phyloP scores from a whole-genome alignment of 2,329 filamentous ascomycete genomes.

The Corynespora cassiicola region DNA sequence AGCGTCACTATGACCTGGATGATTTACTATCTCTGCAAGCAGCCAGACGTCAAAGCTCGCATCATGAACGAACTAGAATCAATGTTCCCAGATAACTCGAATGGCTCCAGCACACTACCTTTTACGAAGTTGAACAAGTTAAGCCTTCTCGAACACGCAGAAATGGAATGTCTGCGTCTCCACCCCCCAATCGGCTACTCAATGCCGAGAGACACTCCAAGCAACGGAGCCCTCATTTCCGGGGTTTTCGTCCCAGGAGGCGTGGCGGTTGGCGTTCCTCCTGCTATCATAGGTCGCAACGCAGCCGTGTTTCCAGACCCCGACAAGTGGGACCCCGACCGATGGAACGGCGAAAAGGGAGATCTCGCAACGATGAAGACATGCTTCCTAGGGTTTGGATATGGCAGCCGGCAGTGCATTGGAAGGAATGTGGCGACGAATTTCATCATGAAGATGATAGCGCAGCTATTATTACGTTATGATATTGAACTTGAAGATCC shows the following conservation, averaged over 20 bases:
- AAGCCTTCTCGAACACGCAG: conserved; percentile 18
- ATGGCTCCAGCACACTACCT: conserved; percentile 5
- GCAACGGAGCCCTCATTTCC: conserved; percentile 12
- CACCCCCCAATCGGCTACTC: conserved; percentile 20
- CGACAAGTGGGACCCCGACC: conserved; percentile 12
- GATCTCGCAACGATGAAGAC: conserved; percentile 19
- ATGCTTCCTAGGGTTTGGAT: conserved; percentile 19
- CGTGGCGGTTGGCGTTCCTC: conserved; percentile 20
- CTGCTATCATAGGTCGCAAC: conserved; percentile 17
- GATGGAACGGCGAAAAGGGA: conserved; percentile 7
- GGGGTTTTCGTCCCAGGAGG: conserved; percentile 15
- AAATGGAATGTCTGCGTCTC: conserved; percentile 18
- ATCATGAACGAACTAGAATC: conserved; percentile 13
- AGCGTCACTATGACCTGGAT: conserved; percentile 24
- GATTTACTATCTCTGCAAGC: conserved; percentile 22
- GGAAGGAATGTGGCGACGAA: conserved; percentile 20
- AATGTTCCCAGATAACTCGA: conserved; percentile 10
- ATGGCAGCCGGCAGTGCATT: conserved; percentile 21
- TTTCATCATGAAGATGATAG: conserved; percentile 23
- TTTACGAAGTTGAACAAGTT: conserved; percentile 18
- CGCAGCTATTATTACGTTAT: conserved; percentile 13
- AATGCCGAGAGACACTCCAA: conserved; percentile 20
- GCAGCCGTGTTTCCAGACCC: conserved; percentile 12
- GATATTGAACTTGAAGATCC: conserved; percentile 15
- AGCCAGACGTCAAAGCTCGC: conserved; percentile 11